Conservation (phyloP, 352 stramenopile genomes). For the Pythium aphanidermatum region DNA sequence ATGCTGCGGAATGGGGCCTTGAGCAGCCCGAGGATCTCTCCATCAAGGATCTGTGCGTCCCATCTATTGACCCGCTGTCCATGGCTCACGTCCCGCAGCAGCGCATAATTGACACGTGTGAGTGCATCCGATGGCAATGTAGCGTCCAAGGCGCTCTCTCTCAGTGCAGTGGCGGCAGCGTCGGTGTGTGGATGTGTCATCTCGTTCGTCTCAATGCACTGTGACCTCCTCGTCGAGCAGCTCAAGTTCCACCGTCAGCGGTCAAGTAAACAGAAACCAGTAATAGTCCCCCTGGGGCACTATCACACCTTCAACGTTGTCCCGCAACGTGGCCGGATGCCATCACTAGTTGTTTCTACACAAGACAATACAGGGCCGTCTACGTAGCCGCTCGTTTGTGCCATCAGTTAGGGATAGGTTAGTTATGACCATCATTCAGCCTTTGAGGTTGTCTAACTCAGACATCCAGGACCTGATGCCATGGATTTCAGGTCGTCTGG, state of each 20-base stretch:
- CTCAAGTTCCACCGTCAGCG: no score
- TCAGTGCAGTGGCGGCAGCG: conserved; percentile 22
- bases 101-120: conserved; percentile 34
- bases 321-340: not conserved
- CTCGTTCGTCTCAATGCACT: no score
- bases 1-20: conserved; percentile 71
- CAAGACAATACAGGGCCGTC: no score
- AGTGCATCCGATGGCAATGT: not conserved
- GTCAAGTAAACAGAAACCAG: conserved; percentile 16
- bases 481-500: no score
- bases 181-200: conserved; percentile 28
- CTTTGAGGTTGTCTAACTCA: no score
- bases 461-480: no score
- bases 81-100: conserved; percentile 32
- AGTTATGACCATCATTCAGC: no score
- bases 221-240: no score
- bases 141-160: conserved; percentile 21
- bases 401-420: no score
- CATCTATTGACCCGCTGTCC: conserved; percentile 79
- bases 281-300: conserved; percentile 9
- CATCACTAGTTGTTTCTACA: no score
- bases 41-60: conserved; percentile 76
- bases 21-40: conserved; percentile 70
- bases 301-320: conserved; percentile 3
- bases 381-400: no score